phyloP scores from a whole-genome alignment of 2,329 filamentous ascomycete species.

The Aspergillus pseudoglaucus region DNA sequence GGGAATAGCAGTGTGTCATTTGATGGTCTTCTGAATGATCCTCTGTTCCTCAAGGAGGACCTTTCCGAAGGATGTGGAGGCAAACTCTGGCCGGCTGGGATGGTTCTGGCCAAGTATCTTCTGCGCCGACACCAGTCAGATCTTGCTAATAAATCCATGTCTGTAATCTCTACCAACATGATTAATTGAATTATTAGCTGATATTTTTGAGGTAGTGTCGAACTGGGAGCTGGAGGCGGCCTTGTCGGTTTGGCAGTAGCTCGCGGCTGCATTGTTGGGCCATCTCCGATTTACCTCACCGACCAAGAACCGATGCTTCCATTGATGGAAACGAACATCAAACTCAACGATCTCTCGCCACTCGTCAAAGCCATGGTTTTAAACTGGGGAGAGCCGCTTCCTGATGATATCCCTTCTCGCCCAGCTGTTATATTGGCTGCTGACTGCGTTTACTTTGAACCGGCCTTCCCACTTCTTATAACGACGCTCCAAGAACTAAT shows the following conservation, averaged over 20 bases:
- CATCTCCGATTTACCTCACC: constrained; percentile 64
- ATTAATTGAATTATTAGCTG: constrained; percentile 2
- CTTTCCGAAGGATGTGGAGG: constrained; percentile 83
- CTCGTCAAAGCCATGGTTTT: constrained; percentile 63
- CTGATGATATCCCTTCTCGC: constrained; percentile 36
- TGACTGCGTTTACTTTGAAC: constrained; percentile 96
- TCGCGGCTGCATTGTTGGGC: constrained; percentile 47
- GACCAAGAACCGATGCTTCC: constrained; percentile 81
- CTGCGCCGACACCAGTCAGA: constrained; percentile 63
- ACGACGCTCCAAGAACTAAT: constrained; percentile 70
- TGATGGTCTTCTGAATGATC: constrained; percentile 62
- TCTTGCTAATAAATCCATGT: constrained; percentile 66
- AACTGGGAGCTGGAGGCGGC: constrained; percentile 86
- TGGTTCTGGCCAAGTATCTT: constrained; percentile 81
- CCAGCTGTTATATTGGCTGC: constrained; percentile 86
- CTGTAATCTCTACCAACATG: constrained; percentile 33
- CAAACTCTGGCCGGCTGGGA: constrained; percentile 88
- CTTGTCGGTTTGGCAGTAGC: constrained; percentile 66
- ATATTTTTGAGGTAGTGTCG: constrained; percentile 56
- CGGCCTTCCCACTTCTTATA: constrained; percentile 82
- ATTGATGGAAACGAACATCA: constrained; percentile 81
- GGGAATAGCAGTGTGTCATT: constrained; percentile 55
- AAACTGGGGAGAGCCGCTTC: constrained; percentile 61
- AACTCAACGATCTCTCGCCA: constrained; percentile 64
- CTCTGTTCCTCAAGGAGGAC: constrained; percentile 76